Percentiles rank a stretch among this genome's conserved stretches.
These are phyloP conservation scores for Scutellaria galericulata DNA, from an alignment of 257 asterid genomes.

Conservation along the genomic window DNA sequence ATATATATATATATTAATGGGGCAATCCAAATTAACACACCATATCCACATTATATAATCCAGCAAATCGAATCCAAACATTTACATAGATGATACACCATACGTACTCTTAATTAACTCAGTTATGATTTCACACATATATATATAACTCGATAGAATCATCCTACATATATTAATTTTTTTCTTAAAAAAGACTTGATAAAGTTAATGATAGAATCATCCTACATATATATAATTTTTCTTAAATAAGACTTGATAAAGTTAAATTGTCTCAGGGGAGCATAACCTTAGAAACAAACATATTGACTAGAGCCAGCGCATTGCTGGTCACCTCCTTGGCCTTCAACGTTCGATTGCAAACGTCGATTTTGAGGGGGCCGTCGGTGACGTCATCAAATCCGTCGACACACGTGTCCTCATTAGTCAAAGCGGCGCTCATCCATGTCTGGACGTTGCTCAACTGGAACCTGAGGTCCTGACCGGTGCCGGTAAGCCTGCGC, in stretches of 20 bases:
- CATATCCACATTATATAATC: too few relatives aligned
- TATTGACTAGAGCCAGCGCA: conserved; percentile 81
- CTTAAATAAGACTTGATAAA: neutral
- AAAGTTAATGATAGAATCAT: neutral
- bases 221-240: too few relatives aligned
- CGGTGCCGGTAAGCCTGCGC: conserved; percentile 48
- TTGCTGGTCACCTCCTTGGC: conserved; percentile 74
- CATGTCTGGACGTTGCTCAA: conserved; percentile 88
- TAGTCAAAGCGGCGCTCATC: conserved; percentile 91
- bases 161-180: too few relatives aligned
- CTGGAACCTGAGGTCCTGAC: conserved; percentile 61
- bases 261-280: conserved; percentile 3
- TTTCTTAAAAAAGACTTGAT: neutral
- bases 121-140: too few relatives aligned
- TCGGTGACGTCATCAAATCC: conserved; percentile 66
- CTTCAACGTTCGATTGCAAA: conserved; percentile 47
- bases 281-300: conserved; percentile 50
- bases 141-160: too few relatives aligned
- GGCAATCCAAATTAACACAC: too few relatives aligned
- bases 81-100: too few relatives aligned
- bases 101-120: too few relatives aligned
- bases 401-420: conserved; percentile 84
- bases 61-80: too few relatives aligned
- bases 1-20: too few relatives aligned
- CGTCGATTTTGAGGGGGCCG: conserved; percentile 48